Base-by-base conservation (phyloP, 768 basidiomycete genomes). In the Tubosaeta sp. region DNA sequence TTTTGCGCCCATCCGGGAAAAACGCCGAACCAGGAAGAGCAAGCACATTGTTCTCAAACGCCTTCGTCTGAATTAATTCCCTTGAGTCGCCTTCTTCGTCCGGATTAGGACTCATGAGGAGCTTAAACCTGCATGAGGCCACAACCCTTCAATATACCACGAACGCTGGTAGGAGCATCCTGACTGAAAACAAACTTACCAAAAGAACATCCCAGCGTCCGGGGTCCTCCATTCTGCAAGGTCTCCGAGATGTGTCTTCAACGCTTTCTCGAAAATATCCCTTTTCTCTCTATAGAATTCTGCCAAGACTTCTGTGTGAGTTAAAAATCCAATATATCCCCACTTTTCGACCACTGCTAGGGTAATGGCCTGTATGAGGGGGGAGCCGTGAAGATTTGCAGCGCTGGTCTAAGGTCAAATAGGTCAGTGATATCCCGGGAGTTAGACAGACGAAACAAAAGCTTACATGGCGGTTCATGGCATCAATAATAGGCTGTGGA, bases 1-100 rank as follows among this genome's bases (percentile, higher is more conserved):
- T 84, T 64, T 76, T 81, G 39, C 78, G 71, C 12, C 82, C 84
- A 52, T 78, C 82, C 11, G 93, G 90, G 51, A 86, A 73, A 71
- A 94, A 94, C n/a, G 82, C 83, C 3, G 79, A 83, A 14, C 94
- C 94, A 1, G 94, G 94, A 12, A 96, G 77, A n/a, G 89, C 91
- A 19, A 96, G 80, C 7, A 96, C 88, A 18, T 92, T 92, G 21
- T 80, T 78, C 57, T 84, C 81, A 47, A 88, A 77, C 6, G 92
- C 92, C 48, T 82, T 83, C 11, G 79, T 84, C 48, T 78, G 75
- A 59, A 95, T 90, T 46, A 94, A 58, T 12, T 73, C 71, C 58
- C 81, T 80, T 6, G 90, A 90, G 65, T 96, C 90, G 25, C 76
- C 80, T 54, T 78, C 75, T 24, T 66, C 59, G 49, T 57, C 56